These are phyloP conservation scores for Phoenix roebelenii DNA, from an alignment of 176 grass and related monocot species.

Conservation along the genomic window DNA sequence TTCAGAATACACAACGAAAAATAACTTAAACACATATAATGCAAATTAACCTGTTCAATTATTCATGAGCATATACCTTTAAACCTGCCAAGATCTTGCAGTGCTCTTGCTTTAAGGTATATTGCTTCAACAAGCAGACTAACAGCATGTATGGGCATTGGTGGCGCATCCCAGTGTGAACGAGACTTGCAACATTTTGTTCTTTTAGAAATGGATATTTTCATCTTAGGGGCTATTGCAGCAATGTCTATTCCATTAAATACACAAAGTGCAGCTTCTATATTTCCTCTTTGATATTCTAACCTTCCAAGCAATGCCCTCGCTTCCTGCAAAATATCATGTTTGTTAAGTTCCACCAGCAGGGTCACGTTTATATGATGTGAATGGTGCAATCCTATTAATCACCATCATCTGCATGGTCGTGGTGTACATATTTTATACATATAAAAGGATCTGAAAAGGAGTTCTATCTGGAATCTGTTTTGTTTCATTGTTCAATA, in stretches of 20 bases:
- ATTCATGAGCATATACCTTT: constrained; percentile 35
- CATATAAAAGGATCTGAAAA: no score
- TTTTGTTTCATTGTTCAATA: no score
- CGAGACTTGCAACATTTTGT: constrained; percentile 37
- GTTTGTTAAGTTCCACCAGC: constrained; percentile 6
- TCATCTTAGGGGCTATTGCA: constrained; percentile 76
- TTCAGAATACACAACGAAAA: no score
- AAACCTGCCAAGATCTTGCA: constrained; percentile 88
- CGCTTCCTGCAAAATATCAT: constrained; percentile 64
- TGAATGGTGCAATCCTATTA: no score
- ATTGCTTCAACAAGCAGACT: constrained; percentile 73
- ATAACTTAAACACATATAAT: no score
- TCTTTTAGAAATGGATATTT: constrained; percentile 61
- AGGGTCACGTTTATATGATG: not conserved
- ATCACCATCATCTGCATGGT: no score
- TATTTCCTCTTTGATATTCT: constrained; percentile 83
- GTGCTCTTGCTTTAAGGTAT: constrained; percentile 81
- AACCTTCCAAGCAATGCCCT: constrained; percentile 90
- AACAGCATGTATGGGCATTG: constrained; percentile 84
- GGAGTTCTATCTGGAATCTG: no score
- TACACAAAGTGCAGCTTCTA: constrained; percentile 75
- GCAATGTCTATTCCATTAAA: constrained; percentile 80
- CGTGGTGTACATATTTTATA: no score
- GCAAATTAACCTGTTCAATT: no score
- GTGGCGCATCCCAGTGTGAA: constrained; percentile 42